Conservation (phyloP, 306 rosid genomes). For the Elaeagnus macrophylla region DNA sequence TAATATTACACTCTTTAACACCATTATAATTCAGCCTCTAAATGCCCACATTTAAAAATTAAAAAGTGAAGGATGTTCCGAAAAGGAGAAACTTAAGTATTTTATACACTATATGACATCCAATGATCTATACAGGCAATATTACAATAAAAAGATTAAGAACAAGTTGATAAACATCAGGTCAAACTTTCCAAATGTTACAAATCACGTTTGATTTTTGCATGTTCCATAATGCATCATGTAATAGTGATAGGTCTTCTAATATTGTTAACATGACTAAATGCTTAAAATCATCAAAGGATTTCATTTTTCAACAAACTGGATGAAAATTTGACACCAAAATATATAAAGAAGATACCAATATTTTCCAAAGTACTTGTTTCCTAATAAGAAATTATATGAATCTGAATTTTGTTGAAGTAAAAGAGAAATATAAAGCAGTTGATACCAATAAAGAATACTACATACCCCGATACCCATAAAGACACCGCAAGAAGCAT, state of each 20-base stretch:
- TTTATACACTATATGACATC: neutral
- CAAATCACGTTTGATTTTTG: neutral
- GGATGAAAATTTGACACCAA: neutral
- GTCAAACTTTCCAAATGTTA: neutral
- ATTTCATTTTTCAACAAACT: neutral
- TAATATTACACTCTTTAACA: neutral
- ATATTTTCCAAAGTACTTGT: neutral
- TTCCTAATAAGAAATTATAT: neutral
- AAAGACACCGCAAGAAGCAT: conserved; percentile 91
- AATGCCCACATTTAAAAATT: neutral
- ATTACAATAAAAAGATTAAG: neutral
- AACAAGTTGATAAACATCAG: neutral
- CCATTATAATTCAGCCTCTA: neutral
- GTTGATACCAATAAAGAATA: neutral
- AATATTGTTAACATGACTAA: neutral
- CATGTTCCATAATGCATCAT: neutral
- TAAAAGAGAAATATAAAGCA: no score
- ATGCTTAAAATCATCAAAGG: neutral
- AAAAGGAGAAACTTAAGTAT: neutral
- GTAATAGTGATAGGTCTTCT: neutral
- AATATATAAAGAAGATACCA: neutral
- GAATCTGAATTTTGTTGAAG: no score
- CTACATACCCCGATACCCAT: conserved; percentile 87
- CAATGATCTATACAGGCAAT: neutral
- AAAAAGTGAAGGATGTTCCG: no score